Conservation (phyloP, 805 yeast species). For the Isabelozyma rhagii region DNA sequence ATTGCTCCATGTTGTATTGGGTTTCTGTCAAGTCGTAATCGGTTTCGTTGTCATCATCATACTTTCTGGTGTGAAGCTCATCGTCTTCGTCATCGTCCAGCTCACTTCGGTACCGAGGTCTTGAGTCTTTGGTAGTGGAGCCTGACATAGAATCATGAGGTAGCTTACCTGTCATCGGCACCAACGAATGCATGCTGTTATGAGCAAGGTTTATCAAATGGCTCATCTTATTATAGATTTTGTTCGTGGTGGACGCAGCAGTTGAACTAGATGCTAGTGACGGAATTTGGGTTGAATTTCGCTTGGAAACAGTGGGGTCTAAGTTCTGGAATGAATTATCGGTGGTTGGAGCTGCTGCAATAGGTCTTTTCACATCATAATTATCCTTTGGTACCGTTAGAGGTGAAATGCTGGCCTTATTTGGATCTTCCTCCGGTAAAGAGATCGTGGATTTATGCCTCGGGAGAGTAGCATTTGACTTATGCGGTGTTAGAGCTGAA, state of each 20-base stretch:
- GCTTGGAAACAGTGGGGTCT: not conserved
- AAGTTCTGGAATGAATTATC: conserved; percentile 16
- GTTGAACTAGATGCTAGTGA: not conserved
- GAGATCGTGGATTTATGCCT: too few species aligned
- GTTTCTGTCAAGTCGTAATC: conserved; percentile 1
- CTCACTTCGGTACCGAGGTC: conserved; percentile 20
- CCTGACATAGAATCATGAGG: not conserved
- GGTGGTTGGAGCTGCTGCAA: conserved; percentile 8
- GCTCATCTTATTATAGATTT: conserved; percentile 13
- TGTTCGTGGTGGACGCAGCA: conserved; percentile 4
- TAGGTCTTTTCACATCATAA: conserved; percentile 21
- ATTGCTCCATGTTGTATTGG: not conserved
- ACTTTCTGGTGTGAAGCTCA: conserved; percentile 5
- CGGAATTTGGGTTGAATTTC: not conserved
- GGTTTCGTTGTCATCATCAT: conserved; percentile 7
- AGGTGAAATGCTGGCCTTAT: conserved; percentile 19
- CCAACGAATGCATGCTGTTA: conserved; percentile 12
- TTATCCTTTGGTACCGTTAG: conserved; percentile 24
- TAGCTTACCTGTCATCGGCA: conserved; percentile 6
- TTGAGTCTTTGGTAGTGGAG: not conserved
- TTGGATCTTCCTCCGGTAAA: not conserved
- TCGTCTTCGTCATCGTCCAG: conserved; percentile 16
- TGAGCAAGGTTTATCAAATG: conserved; percentile 11
- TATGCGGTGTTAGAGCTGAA: too few species aligned
- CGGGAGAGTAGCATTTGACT: too few species aligned